Base-by-base conservation (phyloP, 352 stramenopile species). In the Pythium plurisporium region DNA sequence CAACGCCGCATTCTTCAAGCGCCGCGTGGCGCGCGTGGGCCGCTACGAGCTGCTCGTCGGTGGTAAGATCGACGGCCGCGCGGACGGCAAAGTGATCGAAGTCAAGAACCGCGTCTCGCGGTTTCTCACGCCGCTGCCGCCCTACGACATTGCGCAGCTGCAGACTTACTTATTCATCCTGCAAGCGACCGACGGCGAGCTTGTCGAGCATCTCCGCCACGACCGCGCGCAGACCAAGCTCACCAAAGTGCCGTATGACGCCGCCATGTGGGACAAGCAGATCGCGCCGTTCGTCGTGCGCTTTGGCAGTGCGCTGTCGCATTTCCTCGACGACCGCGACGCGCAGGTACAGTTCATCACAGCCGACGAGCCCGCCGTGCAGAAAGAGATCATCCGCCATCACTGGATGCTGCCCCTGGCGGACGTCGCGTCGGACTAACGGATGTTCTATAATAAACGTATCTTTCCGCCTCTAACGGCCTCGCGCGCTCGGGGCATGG, bases 141-240 rank as follows among this genome's bases (percentile, higher is more conserved):
- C 70, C 59, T 94, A 94, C 62, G 85, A 94, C 61, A 38, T 94
- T 9, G 79, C 79, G 1, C 85, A 94, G 58, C 60, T 94, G 50
- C 82, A 93, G 70, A 94, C 85, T 25, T 94, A 94, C 59, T 47
- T 94, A 33, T 94, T 82, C 59, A 89, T 94, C 40, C 67, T 94
- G 17, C 74, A 65, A 0, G 63, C 69, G 7, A 63, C 59, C 14
- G 76, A 93, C 33, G 85, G 85, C 8, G 85, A 94, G 62, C 59
- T 94, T 12, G 85, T 94, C 29, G 85, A 94, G 66, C 77, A 93
- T 55, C 55, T 94, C 34, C 78, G 82, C 36, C 55, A 70, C 15
- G 73, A 79, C 30, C 59, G 61, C n/a, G 65, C 74, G 14, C 40
- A 81, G 65, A 90, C 80, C 20, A 88, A 87, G 56, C 71, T 79